Evolutionary conservation across 352 stramenopile genomes (phyloP), one percentile per base, ranked within the genome.

Genomic region (Aphanomyces euteiches): DNA sequence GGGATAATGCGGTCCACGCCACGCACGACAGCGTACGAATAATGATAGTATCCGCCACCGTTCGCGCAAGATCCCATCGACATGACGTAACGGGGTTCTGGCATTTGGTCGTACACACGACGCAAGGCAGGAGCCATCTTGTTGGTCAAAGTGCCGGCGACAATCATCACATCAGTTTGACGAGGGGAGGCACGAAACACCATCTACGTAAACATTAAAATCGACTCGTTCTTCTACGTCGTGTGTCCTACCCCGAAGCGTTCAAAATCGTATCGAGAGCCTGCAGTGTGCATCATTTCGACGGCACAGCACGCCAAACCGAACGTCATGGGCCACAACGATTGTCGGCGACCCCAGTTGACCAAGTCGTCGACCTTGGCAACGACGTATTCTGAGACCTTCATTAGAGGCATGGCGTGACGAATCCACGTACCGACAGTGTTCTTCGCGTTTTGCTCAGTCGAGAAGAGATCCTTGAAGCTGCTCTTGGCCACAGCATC

Each of bases 281-380:
- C 88, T 74, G 91, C 93, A 17, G 77, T 74, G 69, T 97, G 90
- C 90, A 99, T 99, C 97, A 99, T 99, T 85, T 99, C 98, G 19
- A 99, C 96, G 58, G 97, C 97, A 76, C 98, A 99, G 80, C 98
- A 99, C 7, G 98, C 97, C 12, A 99, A 81, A 65, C 98, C 98
- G 80, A 99, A 99, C 6, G 97, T 99, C 84, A 99, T 98, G 58
- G 98, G 98, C 97, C 97, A 99, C 34, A 99, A 75, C 40, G 97
- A 99, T 67, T 95, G 92, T 64, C 88, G 86, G 59, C 97, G 93
- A 15, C 93, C 96, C 97, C 97, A 99, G 81, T 99, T 99, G n/a
- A 99, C 93, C 21, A 99, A 81, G 66, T 99, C 96, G 75, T 99
- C 97, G 28, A 99, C 83, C 69, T 96, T 96, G 45, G 95, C 95